Evolutionary conservation across 176 grass and related monocot genomes (phyloP).

Genomic region (maize (Zea mays)): DNA sequence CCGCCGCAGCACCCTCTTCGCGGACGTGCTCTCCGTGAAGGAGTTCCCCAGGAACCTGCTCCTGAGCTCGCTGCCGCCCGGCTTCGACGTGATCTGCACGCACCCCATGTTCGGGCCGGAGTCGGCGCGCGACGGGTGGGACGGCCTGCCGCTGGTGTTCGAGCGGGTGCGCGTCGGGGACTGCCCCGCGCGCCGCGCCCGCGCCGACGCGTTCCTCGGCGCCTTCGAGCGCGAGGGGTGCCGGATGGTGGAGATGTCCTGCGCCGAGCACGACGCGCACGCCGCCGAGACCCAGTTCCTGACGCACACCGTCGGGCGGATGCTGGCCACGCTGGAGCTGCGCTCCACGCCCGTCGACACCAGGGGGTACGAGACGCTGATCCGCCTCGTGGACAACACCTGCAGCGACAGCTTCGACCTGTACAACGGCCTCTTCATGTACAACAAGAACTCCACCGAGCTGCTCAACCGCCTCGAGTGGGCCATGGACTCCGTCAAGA

Average conservation of each 20-base stretch:
- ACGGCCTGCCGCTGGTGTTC: constrained; percentile 78
- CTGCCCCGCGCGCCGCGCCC: constrained; percentile 45
- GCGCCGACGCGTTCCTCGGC: constrained; percentile 65
- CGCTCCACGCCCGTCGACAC: constrained; percentile 63
- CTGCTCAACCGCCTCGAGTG: constrained; percentile 72
- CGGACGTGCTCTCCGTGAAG: constrained; percentile 90
- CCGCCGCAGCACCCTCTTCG: constrained; percentile 83
- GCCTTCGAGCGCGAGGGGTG: constrained; percentile 84
- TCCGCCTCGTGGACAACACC: constrained; percentile 78
- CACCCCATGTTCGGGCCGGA: constrained; percentile 97
- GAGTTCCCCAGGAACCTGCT: constrained; percentile 90
- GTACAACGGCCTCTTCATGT: constrained; percentile 95
- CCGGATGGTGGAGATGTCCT: constrained; percentile 88
- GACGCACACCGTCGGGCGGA: constrained; percentile 70
- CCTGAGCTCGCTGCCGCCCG: constrained; percentile 53
- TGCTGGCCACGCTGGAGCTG: constrained; percentile 66
- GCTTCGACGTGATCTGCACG: constrained; percentile 84
- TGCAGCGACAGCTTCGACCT: constrained; percentile 95
- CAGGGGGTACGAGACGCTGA: constrained; percentile 77
- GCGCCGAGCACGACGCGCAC: constrained; percentile 77
- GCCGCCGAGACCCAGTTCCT: constrained; percentile 87
- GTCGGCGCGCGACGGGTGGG: constrained; percentile 78
- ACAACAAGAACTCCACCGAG: constrained; percentile 90
- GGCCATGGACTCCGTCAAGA: constrained; percentile 78
- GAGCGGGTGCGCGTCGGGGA: constrained; percentile 71